A percentile compares a stretch with the other conserved stretches of the same genome.
These are phyloP conservation scores for Annulohypoxylon bovei DNA, from an alignment of 495 filamentous ascomycete genomes.

Conservation along the genomic window DNA sequence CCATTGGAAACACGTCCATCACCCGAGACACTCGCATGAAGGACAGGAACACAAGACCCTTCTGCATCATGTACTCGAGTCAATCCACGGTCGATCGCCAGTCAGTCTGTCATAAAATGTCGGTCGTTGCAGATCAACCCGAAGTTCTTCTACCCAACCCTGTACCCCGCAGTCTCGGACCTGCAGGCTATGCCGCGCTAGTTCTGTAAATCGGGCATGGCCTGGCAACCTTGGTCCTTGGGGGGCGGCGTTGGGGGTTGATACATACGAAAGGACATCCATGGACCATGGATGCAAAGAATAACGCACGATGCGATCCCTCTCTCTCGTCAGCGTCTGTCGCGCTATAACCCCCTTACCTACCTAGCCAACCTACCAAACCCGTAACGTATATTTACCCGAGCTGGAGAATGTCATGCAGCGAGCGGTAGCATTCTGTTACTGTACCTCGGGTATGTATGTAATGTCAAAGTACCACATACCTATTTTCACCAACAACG, in stretches of 20 bases:
- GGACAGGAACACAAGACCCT: constrained; percentile 38
- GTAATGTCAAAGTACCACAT: constrained; percentile 37
- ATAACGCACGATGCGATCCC: constrained; percentile 34
- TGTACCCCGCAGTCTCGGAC: constrained; percentile 43
- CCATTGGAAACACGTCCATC: constrained; percentile 41
- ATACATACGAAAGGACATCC: too few relatives aligned
- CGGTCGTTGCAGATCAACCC: constrained; percentile 39
- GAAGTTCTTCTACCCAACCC: constrained; percentile 20
- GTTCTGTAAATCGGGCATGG: constrained; percentile 31
- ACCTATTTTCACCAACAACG: constrained; percentile 12
- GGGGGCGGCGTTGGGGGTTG: constrained; percentile 4
- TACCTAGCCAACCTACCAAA: constrained; percentile 1
- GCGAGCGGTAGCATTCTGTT: constrained; percentile 16
- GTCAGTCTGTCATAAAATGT: constrained; percentile 24
- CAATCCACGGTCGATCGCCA: constrained; percentile 30
- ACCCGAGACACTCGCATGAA: constrained; percentile 38
- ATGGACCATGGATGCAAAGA: constrained; percentile 31
- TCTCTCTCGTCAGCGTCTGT: constrained; percentile 28
- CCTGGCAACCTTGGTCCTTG: constrained; percentile 2
- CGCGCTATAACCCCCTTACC: constrained; percentile 22
- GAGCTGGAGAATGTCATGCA: constrained; percentile 36
- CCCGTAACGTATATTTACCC: constrained; percentile 26
- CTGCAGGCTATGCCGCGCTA: constrained; percentile 39
- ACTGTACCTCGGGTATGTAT: constrained; percentile 35
- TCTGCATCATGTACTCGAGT: constrained; percentile 37